phyloP scores from a whole-genome alignment of 164 flowering plant species.

The Hamamelis virginiana region DNA sequence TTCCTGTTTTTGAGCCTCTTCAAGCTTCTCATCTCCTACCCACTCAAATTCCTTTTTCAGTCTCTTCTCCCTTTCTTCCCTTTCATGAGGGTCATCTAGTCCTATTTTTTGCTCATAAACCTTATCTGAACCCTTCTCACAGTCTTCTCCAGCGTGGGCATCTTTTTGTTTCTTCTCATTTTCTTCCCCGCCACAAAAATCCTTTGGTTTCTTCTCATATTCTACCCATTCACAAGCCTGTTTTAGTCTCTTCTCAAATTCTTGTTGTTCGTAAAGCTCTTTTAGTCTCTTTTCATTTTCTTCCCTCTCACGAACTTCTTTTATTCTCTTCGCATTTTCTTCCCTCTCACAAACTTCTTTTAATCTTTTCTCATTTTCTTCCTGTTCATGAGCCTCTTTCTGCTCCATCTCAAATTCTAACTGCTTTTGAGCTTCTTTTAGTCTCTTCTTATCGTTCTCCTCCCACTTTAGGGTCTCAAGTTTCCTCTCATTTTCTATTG shows the following conservation, averaged over 20 bases:
- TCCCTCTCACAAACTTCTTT: conserved; percentile 1
- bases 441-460: conserved; percentile 6
- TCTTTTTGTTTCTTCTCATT: conserved; percentile 4
- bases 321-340: conserved; percentile 1
- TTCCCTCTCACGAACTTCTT: conserved; percentile 7
- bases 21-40: conserved; percentile 8
- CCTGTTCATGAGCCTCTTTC: conserved; percentile 3
- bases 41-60: conserved; percentile 9
- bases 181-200: background rate
- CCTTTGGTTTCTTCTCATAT: background rate
- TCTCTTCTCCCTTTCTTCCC: conserved; percentile 9
- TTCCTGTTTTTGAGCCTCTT: conserved; percentile 8
- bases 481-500: conserved; percentile 1
- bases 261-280: background rate
- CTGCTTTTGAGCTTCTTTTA: conserved; percentile 10
- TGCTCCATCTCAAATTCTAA: conserved; percentile 3
- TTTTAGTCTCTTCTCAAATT: background rate
- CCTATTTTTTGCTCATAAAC: conserved; percentile 10
- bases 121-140: background rate
- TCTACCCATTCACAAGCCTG: conserved; percentile 7
- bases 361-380: background rate
- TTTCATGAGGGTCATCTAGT: background rate
- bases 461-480: conserved; percentile 6
- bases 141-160: background rate
- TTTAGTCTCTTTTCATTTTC: conserved; percentile 9